Conservation (phyloP, 2,329 filamentous ascomycete species). For the Aspergillus terreus region DNA sequence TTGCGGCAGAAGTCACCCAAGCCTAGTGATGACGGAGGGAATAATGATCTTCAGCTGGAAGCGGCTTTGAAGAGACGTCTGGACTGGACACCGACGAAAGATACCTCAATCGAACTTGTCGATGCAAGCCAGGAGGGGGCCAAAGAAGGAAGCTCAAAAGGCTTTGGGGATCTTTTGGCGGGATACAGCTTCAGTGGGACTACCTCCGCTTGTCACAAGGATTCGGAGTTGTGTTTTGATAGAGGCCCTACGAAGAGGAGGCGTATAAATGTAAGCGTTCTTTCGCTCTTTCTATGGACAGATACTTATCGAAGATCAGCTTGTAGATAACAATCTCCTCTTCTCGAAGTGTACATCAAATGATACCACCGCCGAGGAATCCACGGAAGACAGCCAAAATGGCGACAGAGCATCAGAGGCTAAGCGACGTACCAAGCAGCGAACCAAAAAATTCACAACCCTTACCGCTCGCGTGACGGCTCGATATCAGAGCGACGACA, state of each 20-base stretch:
- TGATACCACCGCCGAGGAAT: conserved; percentile 4
- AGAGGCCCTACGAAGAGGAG: conserved; percentile 34
- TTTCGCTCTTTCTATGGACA: background rate
- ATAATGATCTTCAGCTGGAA: conserved; percentile 29
- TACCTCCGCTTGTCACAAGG: conserved; percentile 8
- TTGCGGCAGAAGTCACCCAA: conserved; percentile 3
- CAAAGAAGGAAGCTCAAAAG: background rate
- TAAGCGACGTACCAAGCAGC: conserved; percentile 42
- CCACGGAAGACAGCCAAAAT: conserved; percentile 11
- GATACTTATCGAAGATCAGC: conserved; percentile 10
- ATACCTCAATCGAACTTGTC: conserved; percentile 27
- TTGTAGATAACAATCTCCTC: conserved; percentile 23
- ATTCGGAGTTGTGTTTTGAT: conserved; percentile 13
- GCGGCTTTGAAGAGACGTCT: conserved; percentile 53
- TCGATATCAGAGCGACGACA: conserved; percentile 53
- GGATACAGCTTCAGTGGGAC: conserved; percentile 38
- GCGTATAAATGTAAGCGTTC: conserved; percentile 32
- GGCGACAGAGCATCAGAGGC: conserved; percentile 10
- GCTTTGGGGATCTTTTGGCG: conserved; percentile 36
- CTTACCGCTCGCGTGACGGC: conserved; percentile 76
- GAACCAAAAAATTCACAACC: conserved; percentile 69
- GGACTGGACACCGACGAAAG: conserved; percentile 66
- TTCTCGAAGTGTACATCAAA: conserved; percentile 8
- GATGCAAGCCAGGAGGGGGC: conserved; percentile 15
- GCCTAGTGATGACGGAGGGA: conserved; percentile 15